phyloP scores from a whole-genome alignment of 306 rosid genomes.

The Trichosanthes truncata region DNA sequence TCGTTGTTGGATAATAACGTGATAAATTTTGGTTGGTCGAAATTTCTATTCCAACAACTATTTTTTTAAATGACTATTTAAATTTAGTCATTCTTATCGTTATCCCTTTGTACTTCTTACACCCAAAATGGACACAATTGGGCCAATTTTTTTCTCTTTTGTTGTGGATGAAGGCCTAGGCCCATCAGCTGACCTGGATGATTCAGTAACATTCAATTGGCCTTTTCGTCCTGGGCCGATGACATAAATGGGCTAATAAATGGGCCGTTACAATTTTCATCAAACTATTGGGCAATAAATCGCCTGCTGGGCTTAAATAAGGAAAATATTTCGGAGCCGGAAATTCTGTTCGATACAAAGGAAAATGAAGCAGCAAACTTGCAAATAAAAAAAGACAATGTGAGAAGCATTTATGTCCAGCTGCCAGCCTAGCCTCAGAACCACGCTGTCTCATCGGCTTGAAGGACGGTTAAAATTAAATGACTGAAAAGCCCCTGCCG shows the following conservation, averaged over 20 bases:
- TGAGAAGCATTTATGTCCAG: not conserved
- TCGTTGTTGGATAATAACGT: no score
- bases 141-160: no score
- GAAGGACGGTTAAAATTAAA: not conserved
- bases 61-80: no score
- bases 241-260: not conserved
- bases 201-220: not conserved
- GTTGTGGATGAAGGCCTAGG: not conserved
- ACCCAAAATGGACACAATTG: no score
- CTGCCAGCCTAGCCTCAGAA: constrained; percentile 17
- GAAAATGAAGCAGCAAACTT: not conserved
- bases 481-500: constrained; percentile 6
- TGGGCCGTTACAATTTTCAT: not conserved
- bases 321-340: not conserved
- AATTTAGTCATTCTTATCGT: no score
- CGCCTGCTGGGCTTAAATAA: not conserved
- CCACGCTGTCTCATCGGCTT: constrained; percentile 21
- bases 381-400: not conserved
- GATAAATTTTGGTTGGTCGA: no score
- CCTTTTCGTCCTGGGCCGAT: not conserved
- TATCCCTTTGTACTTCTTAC: no score
- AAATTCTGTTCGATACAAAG: not conserved
- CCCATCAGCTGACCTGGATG: not conserved
- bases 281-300: no score
- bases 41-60: no score